Base-by-base conservation (phyloP, 352 stramenopile species). In the Sclerospora graminicola region DNA sequence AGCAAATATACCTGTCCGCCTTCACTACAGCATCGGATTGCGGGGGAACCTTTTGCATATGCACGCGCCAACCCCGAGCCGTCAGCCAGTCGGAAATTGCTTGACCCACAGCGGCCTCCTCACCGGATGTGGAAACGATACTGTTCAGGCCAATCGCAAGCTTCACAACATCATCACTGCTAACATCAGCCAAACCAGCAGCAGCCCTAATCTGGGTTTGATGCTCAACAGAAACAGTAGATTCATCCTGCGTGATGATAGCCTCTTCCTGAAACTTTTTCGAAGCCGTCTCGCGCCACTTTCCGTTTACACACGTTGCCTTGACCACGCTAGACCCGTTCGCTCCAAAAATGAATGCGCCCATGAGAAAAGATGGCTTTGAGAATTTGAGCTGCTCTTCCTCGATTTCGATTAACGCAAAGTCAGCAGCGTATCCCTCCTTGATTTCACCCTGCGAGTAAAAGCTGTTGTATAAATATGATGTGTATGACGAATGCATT, bases 321-420 rank as follows among this genome's bases (percentile, higher is more conserved):
- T 82, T 83, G 32, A 87, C 62, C 1, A 87, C 71, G 34, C 63
- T 84, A 2, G 63, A 77, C 20, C 71, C 74, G 37, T 84, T 87
- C 0, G 71, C 64, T 33, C 74, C 74, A 38, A 87, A 87, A 15
- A 87, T 65, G 38, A 87, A 84, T 1, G 74, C 62, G 1, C 66
- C 74, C 56, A 87, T 67, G 4, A 84, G 56, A 8, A 71, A 84
- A 9, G 66, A 47, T 9, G 69, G 48, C 0, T 59, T 75, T 1
- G 66, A 51, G 21, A 87, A 83, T 51, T 82, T 82, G 16, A 87
- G 60, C 36, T 87, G 71, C 43, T 87, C 71, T 32, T 87, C 74
- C 21, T 67, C 54, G 7, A 84, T 66, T 31, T 87, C 74, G 13
- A 87, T 46, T 11, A 87, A 51, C 18, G 74, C 69, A 46, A 87